Percentiles rank a stretch among this genome's conserved stretches.
phyloP scores from a whole-genome alignment of 2,329 filamentous ascomycete species.

The Decorospora gaudefroyi region DNA sequence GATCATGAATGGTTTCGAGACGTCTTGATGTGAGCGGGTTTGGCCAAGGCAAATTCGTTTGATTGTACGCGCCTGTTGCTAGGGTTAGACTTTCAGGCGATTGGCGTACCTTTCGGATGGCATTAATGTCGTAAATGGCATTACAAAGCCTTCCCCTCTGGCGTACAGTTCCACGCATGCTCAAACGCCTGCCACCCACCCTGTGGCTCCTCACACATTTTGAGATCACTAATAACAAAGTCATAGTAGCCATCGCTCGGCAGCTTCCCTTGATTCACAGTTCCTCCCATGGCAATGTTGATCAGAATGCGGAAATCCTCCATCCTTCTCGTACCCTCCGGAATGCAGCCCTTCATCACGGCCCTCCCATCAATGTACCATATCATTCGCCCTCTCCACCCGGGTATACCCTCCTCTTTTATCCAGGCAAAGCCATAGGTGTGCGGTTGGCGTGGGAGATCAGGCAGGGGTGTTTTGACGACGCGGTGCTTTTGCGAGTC shows the following conservation, averaged over 20 bases:
- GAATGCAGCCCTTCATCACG: conserved; percentile 62
- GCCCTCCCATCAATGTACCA: conserved; percentile 64
- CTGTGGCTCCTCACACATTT: conserved; percentile 58
- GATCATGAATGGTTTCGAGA: no score
- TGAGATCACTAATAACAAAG: conserved; percentile 59
- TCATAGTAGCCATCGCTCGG: conserved; percentile 62
- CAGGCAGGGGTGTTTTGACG: conserved; percentile 56
- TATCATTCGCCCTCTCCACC: conserved; percentile 55
- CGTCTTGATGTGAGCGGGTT: no score
- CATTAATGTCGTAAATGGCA: no score
- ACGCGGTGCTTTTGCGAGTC: conserved; percentile 63
- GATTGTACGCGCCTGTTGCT: no score
- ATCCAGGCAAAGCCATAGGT: conserved; percentile 63
- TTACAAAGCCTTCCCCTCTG: conserved; percentile 42
- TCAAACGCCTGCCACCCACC: conserved; percentile 63
- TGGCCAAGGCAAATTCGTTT: no score
- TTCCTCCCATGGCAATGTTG: conserved; percentile 67
- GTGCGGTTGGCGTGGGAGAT: conserved; percentile 55
- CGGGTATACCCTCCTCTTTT: conserved; percentile 50
- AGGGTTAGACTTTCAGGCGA: no score
- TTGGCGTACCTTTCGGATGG: no score
- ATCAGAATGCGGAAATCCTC: conserved; percentile 62
- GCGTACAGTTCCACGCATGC: conserved; percentile 53
- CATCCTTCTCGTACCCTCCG: conserved; percentile 58
- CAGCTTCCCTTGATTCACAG: conserved; percentile 59